Evolutionary conservation across 2,329 filamentous ascomycete species (phyloP).

Genomic region (Verticillium alfalfae): DNA sequence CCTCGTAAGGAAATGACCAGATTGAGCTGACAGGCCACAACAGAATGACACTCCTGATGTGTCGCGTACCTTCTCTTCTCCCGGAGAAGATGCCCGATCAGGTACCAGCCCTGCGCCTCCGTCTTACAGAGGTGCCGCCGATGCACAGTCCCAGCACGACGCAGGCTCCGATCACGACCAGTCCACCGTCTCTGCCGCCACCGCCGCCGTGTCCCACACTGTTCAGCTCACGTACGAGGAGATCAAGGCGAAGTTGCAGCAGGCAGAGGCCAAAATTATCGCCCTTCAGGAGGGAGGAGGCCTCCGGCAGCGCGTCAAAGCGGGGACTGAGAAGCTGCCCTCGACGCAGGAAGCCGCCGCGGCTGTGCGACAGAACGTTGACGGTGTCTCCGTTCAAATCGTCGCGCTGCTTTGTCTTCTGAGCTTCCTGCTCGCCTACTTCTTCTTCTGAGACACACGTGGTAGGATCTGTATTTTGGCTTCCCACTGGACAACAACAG

Average conservation of each 20-base stretch:
- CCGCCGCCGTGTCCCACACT: constrained; percentile 40
- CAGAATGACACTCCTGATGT: constrained; percentile 36
- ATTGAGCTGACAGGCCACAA: background rate
- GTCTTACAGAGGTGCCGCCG: constrained; percentile 5
- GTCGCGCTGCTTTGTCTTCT: constrained; percentile 79
- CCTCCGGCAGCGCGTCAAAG: constrained; percentile 65
- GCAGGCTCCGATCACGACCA: constrained; percentile 20
- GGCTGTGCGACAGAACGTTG: constrained; percentile 48
- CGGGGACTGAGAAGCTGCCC: constrained; percentile 44
- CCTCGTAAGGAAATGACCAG: too few species aligned
- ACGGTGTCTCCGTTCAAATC: constrained; percentile 83
- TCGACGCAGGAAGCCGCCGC: constrained; percentile 43
- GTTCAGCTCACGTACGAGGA: constrained; percentile 47
- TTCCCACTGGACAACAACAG: background rate
- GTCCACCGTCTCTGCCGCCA: constrained; percentile 31
- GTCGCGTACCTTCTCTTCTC: constrained; percentile 39
- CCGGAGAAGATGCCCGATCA: constrained; percentile 22
- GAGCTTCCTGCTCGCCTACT: constrained; percentile 90
- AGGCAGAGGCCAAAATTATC: constrained; percentile 69
- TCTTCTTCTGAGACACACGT: constrained; percentile 71
- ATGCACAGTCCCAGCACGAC: constrained; percentile 21
- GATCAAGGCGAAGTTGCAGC: constrained; percentile 65
- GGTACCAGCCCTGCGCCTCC: constrained; percentile 23
- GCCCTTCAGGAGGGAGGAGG: constrained; percentile 66
- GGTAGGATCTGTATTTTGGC: background rate